Evolutionary conservation across 2,329 filamentous ascomycete species (phyloP), one percentile per base, ranked within the genome.

Genomic region (Alternaria solani): DNA sequence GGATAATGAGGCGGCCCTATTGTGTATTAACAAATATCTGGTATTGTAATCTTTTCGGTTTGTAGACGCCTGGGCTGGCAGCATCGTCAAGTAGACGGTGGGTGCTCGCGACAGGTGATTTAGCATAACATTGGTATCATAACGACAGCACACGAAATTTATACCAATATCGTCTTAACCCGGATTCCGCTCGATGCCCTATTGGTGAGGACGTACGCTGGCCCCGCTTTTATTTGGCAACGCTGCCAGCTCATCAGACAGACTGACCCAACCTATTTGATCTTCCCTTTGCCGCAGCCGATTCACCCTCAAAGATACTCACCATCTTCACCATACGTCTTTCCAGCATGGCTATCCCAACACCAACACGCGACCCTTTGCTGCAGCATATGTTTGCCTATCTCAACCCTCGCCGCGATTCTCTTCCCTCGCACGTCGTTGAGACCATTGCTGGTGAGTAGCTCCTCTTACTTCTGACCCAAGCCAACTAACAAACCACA

Each of bases 1-100:
- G 41, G 26, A 26, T 47, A 44, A 46, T 46, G 32, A 30, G 49
- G 51, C 25, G 14, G 61, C 36, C 47, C 18, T 38, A 51, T 60
- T 55, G 54, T 59, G 51, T 63, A 55, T 63, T 51, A 43, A 51
- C 51, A 62, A 51, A 28, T 51, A 44, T 52, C 11, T 25, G 55
- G 58, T 62, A 62, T 41, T 18, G 26, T 44, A 48, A 43, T n/a
- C 57, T 8, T 48, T 36, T 16, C 8, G 23, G 32, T 23, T 7
- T 36, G 52, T 30, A 47, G 52, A 20, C n/a, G 23, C 28, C n/a
- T 30, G 18, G 36, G 34, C 38, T n/a, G 25, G 18, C 34, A 38
- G n/a, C 34, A 30, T 36, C 34, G 36, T 25, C 23, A 23, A 30
- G 28, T 20, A 42, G 34, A 9, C n/a, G 28, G 25, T 32, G 20